Evolutionary conservation across 208 protist species (phyloP).

Genomic region (Acanthamoeba triangularis): DNA sequence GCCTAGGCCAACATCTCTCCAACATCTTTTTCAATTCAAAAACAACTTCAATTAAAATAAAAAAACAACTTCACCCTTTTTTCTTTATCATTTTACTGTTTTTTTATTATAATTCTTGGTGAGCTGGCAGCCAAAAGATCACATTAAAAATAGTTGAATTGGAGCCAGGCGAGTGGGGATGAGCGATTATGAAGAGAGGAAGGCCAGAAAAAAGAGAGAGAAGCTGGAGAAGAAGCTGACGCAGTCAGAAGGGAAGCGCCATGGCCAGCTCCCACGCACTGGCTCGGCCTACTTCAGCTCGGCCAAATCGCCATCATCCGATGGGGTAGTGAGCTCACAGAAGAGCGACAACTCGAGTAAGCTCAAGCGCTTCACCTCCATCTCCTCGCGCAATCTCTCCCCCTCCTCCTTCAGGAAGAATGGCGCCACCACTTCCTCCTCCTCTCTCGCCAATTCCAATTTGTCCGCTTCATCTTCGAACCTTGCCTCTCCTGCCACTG

Average conservation of each 20-base stretch:
- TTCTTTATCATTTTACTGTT: too few relatives aligned
- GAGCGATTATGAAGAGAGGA: neutral
- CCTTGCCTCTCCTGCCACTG: neutral
- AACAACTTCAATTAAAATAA: too few relatives aligned
- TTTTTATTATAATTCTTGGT: too few relatives aligned
- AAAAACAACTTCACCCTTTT: too few relatives aligned
- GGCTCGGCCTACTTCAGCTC: neutral
- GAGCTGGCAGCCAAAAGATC: too few relatives aligned
- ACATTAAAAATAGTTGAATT: too few relatives aligned
- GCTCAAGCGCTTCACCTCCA: neutral
- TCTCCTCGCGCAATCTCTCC: conserved; percentile 24
- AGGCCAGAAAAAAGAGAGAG: neutral
- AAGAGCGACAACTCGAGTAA: neutral
- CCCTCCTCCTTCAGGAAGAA: neutral
- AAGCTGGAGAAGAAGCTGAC: conserved; percentile 36
- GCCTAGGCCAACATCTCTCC: neutral
- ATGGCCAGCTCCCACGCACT: neutral
- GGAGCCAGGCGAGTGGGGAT: neutral
- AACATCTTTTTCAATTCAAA: neutral
- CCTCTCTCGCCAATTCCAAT: neutral
- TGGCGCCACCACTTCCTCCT: neutral
- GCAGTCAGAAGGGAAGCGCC: neutral
- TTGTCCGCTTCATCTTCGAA: neutral
- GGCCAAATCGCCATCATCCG: neutral
- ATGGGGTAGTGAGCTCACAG: neutral